These are phyloP conservation scores for Talaromyces sp. DNA, from an alignment of 2,329 filamentous ascomycete genomes.

Conservation along the genomic window DNA sequence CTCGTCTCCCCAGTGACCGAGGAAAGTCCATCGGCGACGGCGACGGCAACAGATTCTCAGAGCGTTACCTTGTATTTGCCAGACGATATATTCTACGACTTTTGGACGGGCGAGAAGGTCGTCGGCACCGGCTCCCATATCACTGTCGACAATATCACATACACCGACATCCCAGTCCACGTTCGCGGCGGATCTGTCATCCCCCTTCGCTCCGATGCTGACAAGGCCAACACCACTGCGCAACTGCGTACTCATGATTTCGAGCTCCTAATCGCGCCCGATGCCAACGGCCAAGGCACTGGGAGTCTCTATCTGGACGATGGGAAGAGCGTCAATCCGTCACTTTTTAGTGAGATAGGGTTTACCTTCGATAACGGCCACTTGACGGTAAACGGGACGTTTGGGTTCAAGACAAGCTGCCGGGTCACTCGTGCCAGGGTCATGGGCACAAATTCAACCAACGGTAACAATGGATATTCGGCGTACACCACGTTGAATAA, in stretches of 20 bases:
- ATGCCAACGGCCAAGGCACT: conserved; percentile 54
- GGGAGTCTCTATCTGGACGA: conserved; percentile 75
- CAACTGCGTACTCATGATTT: conserved; percentile 61
- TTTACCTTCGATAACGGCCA: conserved; percentile 52
- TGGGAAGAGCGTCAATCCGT: conserved; percentile 61
- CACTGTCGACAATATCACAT: conserved; percentile 41
- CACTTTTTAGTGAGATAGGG: conserved; percentile 50
- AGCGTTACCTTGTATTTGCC: conserved; percentile 53
- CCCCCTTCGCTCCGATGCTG: conserved; percentile 43
- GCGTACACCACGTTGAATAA: background rate
- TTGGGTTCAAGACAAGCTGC: conserved; percentile 21
- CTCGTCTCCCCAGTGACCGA: conserved; percentile 53
- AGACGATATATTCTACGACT: conserved; percentile 56
- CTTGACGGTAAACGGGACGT: conserved; percentile 25
- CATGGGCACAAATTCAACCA: conserved; percentile 14
- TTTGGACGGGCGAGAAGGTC: conserved; percentile 47
- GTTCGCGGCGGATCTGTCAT: conserved; percentile 57
- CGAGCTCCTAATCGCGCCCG: conserved; percentile 64
- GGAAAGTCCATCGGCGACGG: conserved; percentile 20
- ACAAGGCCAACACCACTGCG: conserved; percentile 54
- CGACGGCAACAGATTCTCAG: conserved; percentile 34
- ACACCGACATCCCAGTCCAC: conserved; percentile 56
- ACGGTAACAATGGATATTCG: background rate
- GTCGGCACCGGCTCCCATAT: conserved; percentile 41
- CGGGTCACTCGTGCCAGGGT: conserved; percentile 28